Evolutionary conservation across 2,329 filamentous ascomycete species (phyloP), one percentile per base, ranked within the genome.

Genomic region (Cercospora sp.): DNA sequence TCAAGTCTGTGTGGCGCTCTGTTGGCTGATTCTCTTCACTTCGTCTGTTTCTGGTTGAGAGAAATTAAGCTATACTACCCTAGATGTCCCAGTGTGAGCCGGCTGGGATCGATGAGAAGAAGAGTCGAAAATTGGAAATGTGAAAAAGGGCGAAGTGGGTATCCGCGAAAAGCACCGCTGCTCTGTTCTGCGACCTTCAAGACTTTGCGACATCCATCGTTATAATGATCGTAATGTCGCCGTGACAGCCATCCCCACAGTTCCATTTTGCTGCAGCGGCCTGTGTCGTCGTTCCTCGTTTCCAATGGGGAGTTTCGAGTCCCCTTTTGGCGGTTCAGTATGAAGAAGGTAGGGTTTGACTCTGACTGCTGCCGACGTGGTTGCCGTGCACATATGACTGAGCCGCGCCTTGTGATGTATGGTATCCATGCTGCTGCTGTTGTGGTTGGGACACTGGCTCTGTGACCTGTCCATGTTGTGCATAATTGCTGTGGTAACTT

Each of bases 391-490:
- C 60, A 57, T 69, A 67, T 33, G 61, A 58, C 53, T 71, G 60
- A 20, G 40, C 20, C 40, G 68, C 48, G 33, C 64, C 66, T 30
- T 58, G 65, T 28, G 63, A 18, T 10, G 36, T 36, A 28, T 66
- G 68, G 31, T 66, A 57, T 12, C 62, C 48, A 13, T 51, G 60
- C 9, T 68, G 68, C 51, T 65, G 67, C 42, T 48, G 59, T 55
- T 28, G 31, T 28, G 42, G 57, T 57, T 67, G 64, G 12, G 65
- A 61, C n/a, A 58, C 48, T 36, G 66, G 63, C 36, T 66, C 68
- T 9, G 64, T 68, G 5, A 68, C 60, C 45, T 73, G 71, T n/a
- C 64, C 48, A 23, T 67, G 60, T 28, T 69, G 69, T 28, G 62
- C 26, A 33, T 69, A 71, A 23, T 31, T 63, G 55, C 64, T 68